phyloP scores from a whole-genome alignment of 2,329 filamentous ascomycete genomes.

The Trichoderma afroharzianum region DNA sequence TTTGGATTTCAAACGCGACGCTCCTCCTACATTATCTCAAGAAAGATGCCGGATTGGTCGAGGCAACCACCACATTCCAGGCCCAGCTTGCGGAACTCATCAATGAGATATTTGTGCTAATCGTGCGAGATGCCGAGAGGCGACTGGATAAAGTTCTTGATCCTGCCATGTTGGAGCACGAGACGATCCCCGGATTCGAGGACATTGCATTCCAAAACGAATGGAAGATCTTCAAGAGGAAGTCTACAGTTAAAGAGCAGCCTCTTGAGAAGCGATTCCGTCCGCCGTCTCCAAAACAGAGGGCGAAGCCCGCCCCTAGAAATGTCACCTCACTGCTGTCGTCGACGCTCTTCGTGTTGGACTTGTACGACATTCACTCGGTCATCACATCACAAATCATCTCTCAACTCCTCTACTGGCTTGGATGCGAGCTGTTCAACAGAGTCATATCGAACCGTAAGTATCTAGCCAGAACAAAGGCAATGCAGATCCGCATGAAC shows the following conservation, averaged over 20 bases:
- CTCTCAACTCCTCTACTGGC: constrained; percentile 92
- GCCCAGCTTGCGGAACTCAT: constrained; percentile 89
- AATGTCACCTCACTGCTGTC: constrained; percentile 95
- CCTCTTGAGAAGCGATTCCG: constrained; percentile 86
- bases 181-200: constrained; percentile 96
- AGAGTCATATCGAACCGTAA: constrained; percentile 94
- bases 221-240: constrained; percentile 95
- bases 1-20: constrained; percentile 98
- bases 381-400: constrained; percentile 91
- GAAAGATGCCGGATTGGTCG: constrained; percentile 79
- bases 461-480: constrained; percentile 92
- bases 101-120: constrained; percentile 97
- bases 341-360: constrained; percentile 92
- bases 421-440: constrained; percentile 94
- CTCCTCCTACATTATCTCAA: constrained; percentile 94
- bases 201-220: constrained; percentile 97
- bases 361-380: constrained; percentile 98
- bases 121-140: constrained; percentile 92
- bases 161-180: constrained; percentile 90
- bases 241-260: constrained; percentile 85
- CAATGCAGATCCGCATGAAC: constrained; percentile 99
- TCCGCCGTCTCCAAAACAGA: constrained; percentile 87
- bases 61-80: constrained; percentile 84
- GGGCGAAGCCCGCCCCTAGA: constrained; percentile 85
- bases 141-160: constrained; percentile 95